These are phyloP conservation scores for Funneliformis mosseae DNA, from an alignment of 192 early-diverging fungal species.

Conservation along the genomic window DNA sequence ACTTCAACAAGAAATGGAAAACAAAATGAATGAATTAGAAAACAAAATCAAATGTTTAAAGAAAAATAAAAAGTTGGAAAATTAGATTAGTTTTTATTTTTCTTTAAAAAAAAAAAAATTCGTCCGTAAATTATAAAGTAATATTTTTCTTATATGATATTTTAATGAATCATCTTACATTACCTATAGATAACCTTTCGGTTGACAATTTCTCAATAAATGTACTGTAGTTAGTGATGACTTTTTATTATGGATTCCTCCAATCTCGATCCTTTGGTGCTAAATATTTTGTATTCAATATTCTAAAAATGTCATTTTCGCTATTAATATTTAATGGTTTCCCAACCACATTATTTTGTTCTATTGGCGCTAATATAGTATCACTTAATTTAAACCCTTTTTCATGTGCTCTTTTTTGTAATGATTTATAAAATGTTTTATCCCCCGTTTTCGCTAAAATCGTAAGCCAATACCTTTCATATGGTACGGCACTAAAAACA, in stretches of 20 bases:
- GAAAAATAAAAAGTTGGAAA: not conserved
- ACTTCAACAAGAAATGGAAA: slow-evolving; percentile 7
- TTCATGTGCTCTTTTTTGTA: not conserved
- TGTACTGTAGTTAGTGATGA: not conserved
- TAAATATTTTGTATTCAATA: not conserved
- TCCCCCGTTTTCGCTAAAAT: slow-evolving; percentile 29
- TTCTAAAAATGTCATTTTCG: slow-evolving; percentile 1
- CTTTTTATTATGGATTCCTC: not conserved
- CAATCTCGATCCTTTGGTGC: not conserved
- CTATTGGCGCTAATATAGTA: not conserved
- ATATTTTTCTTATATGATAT: too few relatives aligned
- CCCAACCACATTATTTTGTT: not conserved
- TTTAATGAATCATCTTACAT: too few relatives aligned
- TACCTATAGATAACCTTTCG: too few relatives aligned
- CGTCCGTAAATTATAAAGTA: too few relatives aligned
- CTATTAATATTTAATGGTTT: not conserved
- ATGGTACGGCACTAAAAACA: slow-evolving; percentile 23
- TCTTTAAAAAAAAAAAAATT: too few relatives aligned
- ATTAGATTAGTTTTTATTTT: too few relatives aligned
- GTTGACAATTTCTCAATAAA: too few relatives aligned
- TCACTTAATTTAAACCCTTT: slow-evolving; percentile 17
- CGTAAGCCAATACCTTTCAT: slow-evolving; percentile 22
- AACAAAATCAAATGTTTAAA: not conserved
- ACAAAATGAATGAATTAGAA: slow-evolving; percentile 11
- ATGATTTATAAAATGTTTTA: slow-evolving; percentile 8